These are phyloP conservation scores for Vachellia pachyceras DNA, from an alignment of 306 rosid species.

Conservation along the genomic window DNA sequence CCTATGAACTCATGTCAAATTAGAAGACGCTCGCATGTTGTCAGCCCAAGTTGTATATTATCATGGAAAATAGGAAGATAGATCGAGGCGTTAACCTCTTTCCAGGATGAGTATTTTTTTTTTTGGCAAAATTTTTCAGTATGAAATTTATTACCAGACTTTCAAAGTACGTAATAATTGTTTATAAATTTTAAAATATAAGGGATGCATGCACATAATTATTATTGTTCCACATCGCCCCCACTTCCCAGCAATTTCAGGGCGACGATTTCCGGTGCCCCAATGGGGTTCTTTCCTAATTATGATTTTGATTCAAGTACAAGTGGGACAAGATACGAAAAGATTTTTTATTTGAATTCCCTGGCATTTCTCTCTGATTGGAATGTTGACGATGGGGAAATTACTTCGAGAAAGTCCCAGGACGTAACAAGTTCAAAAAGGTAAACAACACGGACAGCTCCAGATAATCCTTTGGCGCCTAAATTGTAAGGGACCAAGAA, in stretches of 20 bases:
- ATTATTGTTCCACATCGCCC: neutral
- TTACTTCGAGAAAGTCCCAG: constrained; percentile 84
- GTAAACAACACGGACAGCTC: neutral
- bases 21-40: neutral
- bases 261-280: neutral
- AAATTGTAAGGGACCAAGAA: constrained; percentile 7
- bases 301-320: neutral
- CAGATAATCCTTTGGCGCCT: constrained; percentile 5
- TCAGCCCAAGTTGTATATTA: neutral
- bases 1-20: neutral
- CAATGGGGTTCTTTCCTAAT: neutral
- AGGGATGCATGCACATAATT: neutral
- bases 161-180: neutral
- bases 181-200: neutral
- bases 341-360: neutral
- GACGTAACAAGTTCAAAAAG: constrained; percentile 63
- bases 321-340: neutral
- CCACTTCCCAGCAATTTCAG: neutral
- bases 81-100: neutral
- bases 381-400: constrained; percentile 73
- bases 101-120: neutral
- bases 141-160: neutral
- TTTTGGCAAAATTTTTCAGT: neutral
- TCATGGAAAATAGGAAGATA: neutral
- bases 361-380: neutral